Evolutionary conservation across 2,329 filamentous ascomycete genomes (phyloP).

Genomic region (Colletotrichum orchidophilum): DNA sequence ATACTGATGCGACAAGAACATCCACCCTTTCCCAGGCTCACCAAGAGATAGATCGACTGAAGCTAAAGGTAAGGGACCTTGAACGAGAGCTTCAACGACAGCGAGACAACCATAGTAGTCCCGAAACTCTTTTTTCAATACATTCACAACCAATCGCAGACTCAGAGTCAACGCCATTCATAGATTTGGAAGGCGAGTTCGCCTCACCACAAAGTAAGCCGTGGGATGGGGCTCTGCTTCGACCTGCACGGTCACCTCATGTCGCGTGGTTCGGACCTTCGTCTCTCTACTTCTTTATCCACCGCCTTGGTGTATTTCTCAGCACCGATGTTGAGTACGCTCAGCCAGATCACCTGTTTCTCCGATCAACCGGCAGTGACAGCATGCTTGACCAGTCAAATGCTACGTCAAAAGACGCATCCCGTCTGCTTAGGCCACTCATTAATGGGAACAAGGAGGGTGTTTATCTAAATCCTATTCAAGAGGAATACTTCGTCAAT

Average conservation of each 20-base stretch:
- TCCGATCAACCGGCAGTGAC: slow-evolving; percentile 15
- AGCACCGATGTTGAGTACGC: slow-evolving; percentile 43
- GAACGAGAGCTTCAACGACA: slow-evolving; percentile 39
- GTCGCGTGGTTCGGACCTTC: slow-evolving; percentile 52
- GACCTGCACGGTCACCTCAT: slow-evolving; percentile 44
- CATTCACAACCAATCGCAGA: not conserved
- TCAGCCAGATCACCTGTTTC: slow-evolving; percentile 37
- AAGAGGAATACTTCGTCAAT: slow-evolving; percentile 58
- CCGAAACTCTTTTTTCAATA: not conserved
- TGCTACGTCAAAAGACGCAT: not conserved
- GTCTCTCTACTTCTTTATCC: slow-evolving; percentile 53
- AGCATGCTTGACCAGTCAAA: not conserved
- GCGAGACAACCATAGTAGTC: not conserved
- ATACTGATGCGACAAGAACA: slow-evolving; percentile 41
- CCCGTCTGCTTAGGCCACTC: slow-evolving; percentile 32
- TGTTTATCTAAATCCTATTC: slow-evolving; percentile 44
- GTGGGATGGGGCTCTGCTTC: slow-evolving; percentile 49
- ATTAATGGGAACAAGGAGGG: slow-evolving; percentile 7
- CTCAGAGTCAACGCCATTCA: slow-evolving; percentile 9
- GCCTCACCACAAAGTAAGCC: slow-evolving; percentile 33
- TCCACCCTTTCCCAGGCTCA: slow-evolving; percentile 41
- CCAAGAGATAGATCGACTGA: slow-evolving; percentile 49
- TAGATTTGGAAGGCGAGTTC: not conserved
- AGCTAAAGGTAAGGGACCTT: slow-evolving; percentile 42
- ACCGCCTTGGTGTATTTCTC: slow-evolving; percentile 48